Evolutionary conservation across 228 moss, liverwort and hornwort species (phyloP), one percentile per base, ranked within the genome.

Genomic region (Sphagnum magellanicum): DNA sequence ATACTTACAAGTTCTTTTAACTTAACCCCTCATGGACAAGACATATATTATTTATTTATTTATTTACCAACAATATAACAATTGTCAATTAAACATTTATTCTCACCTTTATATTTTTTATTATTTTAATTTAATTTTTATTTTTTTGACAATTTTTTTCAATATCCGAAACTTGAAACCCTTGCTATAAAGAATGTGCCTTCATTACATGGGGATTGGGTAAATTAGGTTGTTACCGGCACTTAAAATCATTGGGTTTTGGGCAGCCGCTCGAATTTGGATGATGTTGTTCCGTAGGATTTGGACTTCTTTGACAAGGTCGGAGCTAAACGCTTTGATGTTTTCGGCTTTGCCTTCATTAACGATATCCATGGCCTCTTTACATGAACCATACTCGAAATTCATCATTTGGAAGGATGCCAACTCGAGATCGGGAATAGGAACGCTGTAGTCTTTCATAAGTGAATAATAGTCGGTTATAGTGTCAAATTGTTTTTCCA

Each of bases 351-450:
- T 97, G 1, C 86, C 74, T 16, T 91, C 89, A 69, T 84, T 77
- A 0, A 89, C 93, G 0, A 79, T 8, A 64, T 93, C 89, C 63
- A 97, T 91, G 5, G 92, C 91, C 46, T 89, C 93, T 73, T 97
- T 97, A 61, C 79, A 86, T 5, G 80, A 71, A 13, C 52, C 76
- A 60, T 91, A 97, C 15, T 93, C 70, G 4, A 63, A 4, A 0
- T 77, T 79, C 91, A 97, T 93, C 79, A 87, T 82, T 63, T 74
- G 71, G 71, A 84, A 93, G 4, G 81, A 91, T 32, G 77, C 89
- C 79, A 84, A 86, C 53, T 93, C 86, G 63, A 84, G 75, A 60
- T 87, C 83, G 2, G 84, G 81, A 8, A 97, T 80, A 17, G 85
- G 74, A 73, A 97, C 90, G 49, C 75, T 71, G 16, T 84, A 87